Evolutionary conservation across 2,329 filamentous ascomycete species (phyloP).

Genomic region (Elsinoe fawcettii): DNA sequence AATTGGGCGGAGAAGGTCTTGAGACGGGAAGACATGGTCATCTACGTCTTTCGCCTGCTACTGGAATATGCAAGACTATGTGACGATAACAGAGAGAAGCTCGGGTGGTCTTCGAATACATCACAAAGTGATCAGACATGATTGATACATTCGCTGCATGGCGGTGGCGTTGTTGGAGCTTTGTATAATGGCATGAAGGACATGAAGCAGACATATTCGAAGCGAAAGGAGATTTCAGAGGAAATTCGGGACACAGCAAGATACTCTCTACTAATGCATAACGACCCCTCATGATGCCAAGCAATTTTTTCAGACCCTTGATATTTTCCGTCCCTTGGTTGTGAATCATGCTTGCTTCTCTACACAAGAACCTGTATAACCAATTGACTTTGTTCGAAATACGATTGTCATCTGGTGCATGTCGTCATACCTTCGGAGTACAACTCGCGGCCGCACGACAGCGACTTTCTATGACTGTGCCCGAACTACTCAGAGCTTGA

Average conservation of each 20-base stretch:
- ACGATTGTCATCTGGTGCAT: neutral
- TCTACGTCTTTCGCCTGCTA: conserved; percentile 57
- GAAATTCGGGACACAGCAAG: neutral
- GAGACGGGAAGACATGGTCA: conserved; percentile 63
- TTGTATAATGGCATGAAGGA: neutral
- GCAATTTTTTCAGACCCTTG: conserved; percentile 7
- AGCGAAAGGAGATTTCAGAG: neutral
- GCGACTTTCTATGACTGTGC: neutral
- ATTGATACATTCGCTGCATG: conserved; percentile 9
- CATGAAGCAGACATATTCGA: neutral
- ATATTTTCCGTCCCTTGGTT: neutral
- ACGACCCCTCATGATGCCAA: conserved; percentile 8
- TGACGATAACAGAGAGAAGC: conserved; percentile 34
- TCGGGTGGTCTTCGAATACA: conserved; percentile 30
- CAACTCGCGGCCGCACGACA: neutral
- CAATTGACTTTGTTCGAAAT: neutral
- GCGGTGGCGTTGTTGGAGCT: neutral
- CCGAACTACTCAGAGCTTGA: neutral
- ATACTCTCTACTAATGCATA: neutral
- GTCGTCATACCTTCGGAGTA: neutral
- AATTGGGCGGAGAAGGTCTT: conserved; percentile 62
- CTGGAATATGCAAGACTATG: conserved; percentile 39
- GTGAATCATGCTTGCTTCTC: neutral
- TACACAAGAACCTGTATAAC: too few relatives aligned
- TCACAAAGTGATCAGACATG: neutral